These are phyloP conservation scores for Termitomyces sp. DNA, from an alignment of 768 basidiomycete genomes.

Conservation along the genomic window DNA sequence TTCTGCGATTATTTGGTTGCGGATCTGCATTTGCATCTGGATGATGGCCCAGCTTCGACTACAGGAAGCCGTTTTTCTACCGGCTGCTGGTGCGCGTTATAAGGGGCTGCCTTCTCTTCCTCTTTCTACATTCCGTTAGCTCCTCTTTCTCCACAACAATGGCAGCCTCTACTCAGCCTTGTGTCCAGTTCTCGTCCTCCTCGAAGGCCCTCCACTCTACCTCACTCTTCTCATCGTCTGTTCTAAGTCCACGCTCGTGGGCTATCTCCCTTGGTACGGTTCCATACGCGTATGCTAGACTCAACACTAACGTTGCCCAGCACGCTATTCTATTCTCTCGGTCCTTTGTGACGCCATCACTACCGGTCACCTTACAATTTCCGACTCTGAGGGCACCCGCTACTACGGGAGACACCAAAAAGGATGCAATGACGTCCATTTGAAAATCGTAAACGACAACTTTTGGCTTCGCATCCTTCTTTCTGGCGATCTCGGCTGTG, in stretches of 20 bases:
- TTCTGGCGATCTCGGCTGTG: conserved; percentile 66
- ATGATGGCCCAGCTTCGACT: conserved; percentile 15
- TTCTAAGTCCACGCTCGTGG: conserved; percentile 45
- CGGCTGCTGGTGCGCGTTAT: conserved; percentile 16
- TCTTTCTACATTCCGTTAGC: conserved; percentile 22
- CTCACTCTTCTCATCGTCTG: conserved; percentile 36
- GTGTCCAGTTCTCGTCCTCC: conserved; percentile 36
- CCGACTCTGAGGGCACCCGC: conserved; percentile 53
- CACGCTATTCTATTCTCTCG: conserved; percentile 54
- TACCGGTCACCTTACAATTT: conserved; percentile 54
- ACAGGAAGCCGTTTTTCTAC: conserved; percentile 23
- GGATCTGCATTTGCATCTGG: conserved; percentile 26
- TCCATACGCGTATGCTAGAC: background rate
- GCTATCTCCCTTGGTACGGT: conserved; percentile 40
- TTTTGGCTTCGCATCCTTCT: conserved; percentile 67
- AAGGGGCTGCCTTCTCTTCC: conserved; percentile 20
- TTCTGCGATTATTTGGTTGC: conserved; percentile 19
- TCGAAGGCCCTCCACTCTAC: conserved; percentile 38
- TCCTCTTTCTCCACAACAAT: conserved; percentile 20
- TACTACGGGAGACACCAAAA: conserved; percentile 54
- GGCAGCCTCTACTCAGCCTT: conserved; percentile 32
- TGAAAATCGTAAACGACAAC: conserved; percentile 51
- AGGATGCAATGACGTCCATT: conserved; percentile 54
- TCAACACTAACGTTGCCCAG: conserved; percentile 24
- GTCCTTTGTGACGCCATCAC: conserved; percentile 54